Evolutionary conservation across 2,329 filamentous ascomycete species (phyloP), one percentile per base, ranked within the genome.

Genomic region (Colletotrichum tamarilloi): DNA sequence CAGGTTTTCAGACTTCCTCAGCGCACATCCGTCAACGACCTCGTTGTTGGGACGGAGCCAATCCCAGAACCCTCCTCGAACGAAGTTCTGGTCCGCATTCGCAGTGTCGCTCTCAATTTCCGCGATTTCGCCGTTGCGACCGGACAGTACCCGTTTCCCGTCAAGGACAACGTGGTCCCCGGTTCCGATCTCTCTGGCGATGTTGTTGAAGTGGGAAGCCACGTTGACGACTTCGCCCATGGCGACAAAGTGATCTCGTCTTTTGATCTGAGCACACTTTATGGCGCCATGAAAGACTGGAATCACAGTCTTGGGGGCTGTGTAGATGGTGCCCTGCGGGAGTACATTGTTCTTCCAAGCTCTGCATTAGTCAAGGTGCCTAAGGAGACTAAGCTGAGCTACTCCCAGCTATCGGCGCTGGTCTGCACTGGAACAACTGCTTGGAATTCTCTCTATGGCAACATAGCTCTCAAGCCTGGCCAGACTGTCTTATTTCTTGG

Each of bases 391-490:
- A 77, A 77, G 1, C 79, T 82, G 59, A 79, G 73, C 59, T 83
- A 77, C 56, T 76, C 75, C 3, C 81, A 84, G 68, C 82, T 84
- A 75, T 82, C 84, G 0, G 77, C 79, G 16, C 81, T 85, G 8
- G 75, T 85, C 11, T 84, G 84, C 12, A 85, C 87, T 57, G 86
- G 85, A 4, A 77, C 80, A 3, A 88, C 86, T 11, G 86, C 83
- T 3, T 89, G 86, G 85, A 87, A 84, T 78, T 80, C 83, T 5
- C 80, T 89, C 62, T 86, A 85, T 76, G 83, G 83, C 5, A 82
- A 82, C 77, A 72, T 77, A 1, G 79, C 82, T 1, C 77, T 85
- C 72, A 83, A 80, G 9, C 81, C 83, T n/a, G 83, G 81, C 1
- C 79, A 86, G 64, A 84, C 77, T 6, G 80, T 85, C 9, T 75